Percentiles rank a stretch among this genome's conserved stretches.
phyloP scores from a whole-genome alignment of 2,329 filamentous ascomycete species.

The Epichloe festucae region DNA sequence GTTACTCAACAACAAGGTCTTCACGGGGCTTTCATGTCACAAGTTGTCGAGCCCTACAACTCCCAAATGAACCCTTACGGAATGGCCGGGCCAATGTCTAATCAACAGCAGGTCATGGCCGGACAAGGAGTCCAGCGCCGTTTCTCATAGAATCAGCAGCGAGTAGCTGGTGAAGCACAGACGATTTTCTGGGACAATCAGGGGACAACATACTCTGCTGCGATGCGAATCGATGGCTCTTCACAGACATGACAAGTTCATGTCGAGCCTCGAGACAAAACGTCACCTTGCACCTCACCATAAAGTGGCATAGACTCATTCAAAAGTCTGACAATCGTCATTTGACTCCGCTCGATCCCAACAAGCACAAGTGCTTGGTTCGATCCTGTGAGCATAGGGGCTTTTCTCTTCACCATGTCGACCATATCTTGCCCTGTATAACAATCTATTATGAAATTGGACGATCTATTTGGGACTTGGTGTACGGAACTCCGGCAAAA shows the following conservation, averaged over 20 bases:
- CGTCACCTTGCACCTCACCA: not conserved
- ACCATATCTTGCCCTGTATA: conserved; percentile 16
- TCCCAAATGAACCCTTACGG: conserved; percentile 47
- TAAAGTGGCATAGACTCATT: not conserved
- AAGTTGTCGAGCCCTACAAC: conserved; percentile 40
- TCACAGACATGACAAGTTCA: not conserved
- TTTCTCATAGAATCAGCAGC: conserved; percentile 35
- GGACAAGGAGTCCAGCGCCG: conserved; percentile 42
- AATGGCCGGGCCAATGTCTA: conserved; percentile 39
- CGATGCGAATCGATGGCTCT: not conserved
- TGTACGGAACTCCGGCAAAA: not conserved
- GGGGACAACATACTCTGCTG: not conserved
- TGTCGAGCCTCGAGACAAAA: not conserved
- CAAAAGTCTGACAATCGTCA: not conserved
- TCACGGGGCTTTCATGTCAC: conserved; percentile 42
- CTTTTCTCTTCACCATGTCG: not conserved
- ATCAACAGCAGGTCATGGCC: conserved; percentile 40
- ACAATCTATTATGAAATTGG: conserved; percentile 13
- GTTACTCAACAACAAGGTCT: conserved; percentile 73
- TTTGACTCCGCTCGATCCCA: not conserved
- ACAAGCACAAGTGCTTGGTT: not conserved
- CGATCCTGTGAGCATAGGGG: not conserved
- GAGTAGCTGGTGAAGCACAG: not conserved
- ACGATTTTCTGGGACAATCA: not conserved
- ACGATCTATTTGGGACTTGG: conserved; percentile 6